Percentiles rank a stretch among this genome's conserved stretches.
These are phyloP conservation scores for Rhizodiscina lignyota DNA, from an alignment of 495 filamentous ascomycete species.

Conservation along the genomic window DNA sequence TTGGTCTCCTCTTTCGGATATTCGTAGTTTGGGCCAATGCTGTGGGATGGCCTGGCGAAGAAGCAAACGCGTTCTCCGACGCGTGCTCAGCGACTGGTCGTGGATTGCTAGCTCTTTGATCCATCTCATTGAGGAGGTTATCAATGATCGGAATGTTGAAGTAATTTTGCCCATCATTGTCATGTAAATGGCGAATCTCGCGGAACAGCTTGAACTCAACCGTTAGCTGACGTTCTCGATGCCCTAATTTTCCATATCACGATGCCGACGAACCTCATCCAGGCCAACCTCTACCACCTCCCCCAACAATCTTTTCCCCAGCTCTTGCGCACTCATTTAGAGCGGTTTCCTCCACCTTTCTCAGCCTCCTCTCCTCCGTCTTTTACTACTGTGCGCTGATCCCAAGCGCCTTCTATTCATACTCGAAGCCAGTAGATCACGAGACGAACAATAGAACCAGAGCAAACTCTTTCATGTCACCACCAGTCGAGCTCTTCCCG, in stretches of 20 bases:
- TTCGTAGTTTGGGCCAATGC: conserved; percentile 19
- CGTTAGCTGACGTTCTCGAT: conserved; percentile 1
- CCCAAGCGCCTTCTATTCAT: no score
- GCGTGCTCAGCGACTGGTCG: conserved; percentile 1
- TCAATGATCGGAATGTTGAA: conserved; percentile 24
- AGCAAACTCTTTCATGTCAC: conserved; percentile 33
- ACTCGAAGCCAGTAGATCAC: no score
- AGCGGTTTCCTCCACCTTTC: neutral
- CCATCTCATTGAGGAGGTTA: neutral
- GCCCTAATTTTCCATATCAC: conserved; percentile 3
- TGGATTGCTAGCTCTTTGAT: neutral
- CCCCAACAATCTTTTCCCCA: conserved; percentile 45
- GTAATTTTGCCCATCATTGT: neutral
- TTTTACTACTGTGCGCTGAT: no score
- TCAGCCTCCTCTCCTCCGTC: neutral
- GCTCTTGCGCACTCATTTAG: conserved; percentile 25
- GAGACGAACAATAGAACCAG: no score
- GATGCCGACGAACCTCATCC: conserved; percentile 39
- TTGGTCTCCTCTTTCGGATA: conserved; percentile 14
- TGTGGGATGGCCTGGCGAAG: conserved; percentile 6
- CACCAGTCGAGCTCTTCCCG: conserved; percentile 38
- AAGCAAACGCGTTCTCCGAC: conserved; percentile 2
- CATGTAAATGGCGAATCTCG: neutral
- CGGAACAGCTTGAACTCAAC: conserved; percentile 1
- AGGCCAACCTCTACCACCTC: conserved; percentile 49